Base-by-base conservation (phyloP, 2,329 filamentous ascomycete genomes). In the Phaeosphaeriaceae sp. region DNA sequence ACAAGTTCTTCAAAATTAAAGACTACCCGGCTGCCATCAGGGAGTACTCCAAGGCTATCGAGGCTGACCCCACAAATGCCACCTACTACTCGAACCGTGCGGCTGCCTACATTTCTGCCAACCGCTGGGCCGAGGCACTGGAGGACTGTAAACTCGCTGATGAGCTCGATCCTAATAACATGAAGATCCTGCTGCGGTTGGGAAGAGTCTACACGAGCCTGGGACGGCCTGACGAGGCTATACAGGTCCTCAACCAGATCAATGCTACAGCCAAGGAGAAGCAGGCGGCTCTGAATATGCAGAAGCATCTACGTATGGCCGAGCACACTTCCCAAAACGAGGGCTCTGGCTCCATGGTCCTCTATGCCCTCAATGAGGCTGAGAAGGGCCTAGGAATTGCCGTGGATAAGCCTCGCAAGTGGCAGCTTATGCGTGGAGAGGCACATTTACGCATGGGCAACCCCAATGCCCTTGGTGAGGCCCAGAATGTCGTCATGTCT, bases 51-150 rank as follows among this genome's bases (percentile, higher is more conserved):
- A 96, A 96, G 84, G 94, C 94, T 54, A 89, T 99, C 67, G 89
- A 94, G 63, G 83, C 93, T 56, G 87, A 93, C 66, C 92, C 92
- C 45, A 82, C 87, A 64, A 95, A 92, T 42, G 81, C 92, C 29
- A 96, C 92, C 37, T 97, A 96, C 75, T 83, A 96, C 59, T 93
- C 90, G 73, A 99, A 99, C 80, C 88, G 94, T 66, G 92, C 94
- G 32, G 94, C 94, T 23, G 94, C 94, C 29, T 91, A 90, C 78
- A 96, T 99, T 81, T 90, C 90, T 44, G 90, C 90, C 50, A 87
- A 87, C 61, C 86, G 88, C 66, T 97, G 88, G 71, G 77, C 83
- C 48, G 82, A 88, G 55, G 94, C 94, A 13, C 79, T 97, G 51
- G 90, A 94, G 47, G 94, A 99, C 75, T 94, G 90, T 76, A 87